Evolutionary conservation across 352 stramenopile genomes (phyloP).

Genomic region (Pythium coloratum): DNA sequence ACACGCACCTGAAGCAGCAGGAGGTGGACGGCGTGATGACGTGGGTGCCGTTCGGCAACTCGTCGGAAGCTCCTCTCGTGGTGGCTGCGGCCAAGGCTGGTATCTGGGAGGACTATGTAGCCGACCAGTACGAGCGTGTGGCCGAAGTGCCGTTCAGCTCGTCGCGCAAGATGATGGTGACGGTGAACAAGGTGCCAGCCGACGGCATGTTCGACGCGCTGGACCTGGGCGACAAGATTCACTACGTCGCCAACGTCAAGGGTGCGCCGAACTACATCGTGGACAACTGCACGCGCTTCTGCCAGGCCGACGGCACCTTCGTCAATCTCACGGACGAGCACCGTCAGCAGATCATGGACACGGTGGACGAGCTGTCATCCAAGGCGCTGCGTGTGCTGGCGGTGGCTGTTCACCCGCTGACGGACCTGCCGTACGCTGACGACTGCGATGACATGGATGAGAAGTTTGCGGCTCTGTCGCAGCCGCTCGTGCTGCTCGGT

Average conservation of each 20-base stretch:
- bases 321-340: too few species aligned
- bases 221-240: too few species aligned
- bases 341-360: conserved; percentile 22
- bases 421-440: conserved; percentile 31
- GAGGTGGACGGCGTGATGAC: background rate
- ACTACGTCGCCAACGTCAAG: conserved; percentile 28
- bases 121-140: conserved; percentile 44
- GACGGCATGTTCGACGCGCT: too few species aligned
- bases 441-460: conserved; percentile 30
- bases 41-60: conserved; percentile 40
- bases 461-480: conserved; percentile 30
- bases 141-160: conserved; percentile 91
- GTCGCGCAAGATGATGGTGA: conserved; percentile 90
- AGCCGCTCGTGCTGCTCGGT: conserved; percentile 83
- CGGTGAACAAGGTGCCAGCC: conserved; percentile 20
- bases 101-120: conserved; percentile 31
- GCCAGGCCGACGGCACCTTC: background rate
- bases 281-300: conserved; percentile 23
- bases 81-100: conserved; percentile 42
- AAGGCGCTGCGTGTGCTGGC: conserved; percentile 61
- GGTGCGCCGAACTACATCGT: conserved; percentile 32
- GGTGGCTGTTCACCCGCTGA: conserved; percentile 53
- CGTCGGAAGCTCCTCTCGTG: conserved; percentile 44
- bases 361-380: conserved; percentile 34
- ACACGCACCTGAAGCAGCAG: conserved; percentile 35